Base-by-base conservation (phyloP, 2,329 filamentous ascomycete genomes). In the Penicillium sp. region DNA sequence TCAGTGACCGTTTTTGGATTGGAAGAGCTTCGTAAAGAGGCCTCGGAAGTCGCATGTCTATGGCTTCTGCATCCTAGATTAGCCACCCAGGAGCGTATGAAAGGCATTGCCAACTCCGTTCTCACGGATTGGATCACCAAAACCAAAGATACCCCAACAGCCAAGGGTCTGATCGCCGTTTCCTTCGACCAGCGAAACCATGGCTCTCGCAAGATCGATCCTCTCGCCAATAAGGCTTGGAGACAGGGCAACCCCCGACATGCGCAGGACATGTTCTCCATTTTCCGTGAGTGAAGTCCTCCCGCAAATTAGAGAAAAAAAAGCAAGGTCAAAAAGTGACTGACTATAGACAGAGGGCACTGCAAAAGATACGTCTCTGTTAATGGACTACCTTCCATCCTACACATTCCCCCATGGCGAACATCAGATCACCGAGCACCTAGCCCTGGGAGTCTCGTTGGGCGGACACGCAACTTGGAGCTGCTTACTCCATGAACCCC, bases 141-240 rank as follows among this genome's bases (percentile, higher is more conserved):
- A 55, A 67, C 64, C 41, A 59, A 62, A 48, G 58, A 68, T 12
- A 61, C 55, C 43, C 59, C 64, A 27, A 35, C 65, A 53, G 46
- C 64, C 70, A 73, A 75, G 51, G 87, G 87, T 0, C 71, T 97
- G 34, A 84, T 97, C 41, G 90, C 88, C 2, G 80, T 91, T 11
- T 81, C 86, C 2, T 95, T 95, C 69, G 93, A 97, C 72, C 90
- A 95, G 75, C 81, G 92, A 38, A 97, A 97, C 69, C 93, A 97
- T 71, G 93, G 93, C 22, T 79, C 80, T 2, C 77, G 93, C 46
- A 70, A 83, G 51, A 80, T 92, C 2, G 78, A 85, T 60, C 72
- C 80, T 7, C 59, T 77, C 14, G 83, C 86, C 22, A 97, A 96
- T 67, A 77, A 85, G 59, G 78, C 86, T 3, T 97, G 91, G 92